Evolutionary conservation across 2,329 filamentous ascomycete genomes (phyloP), one percentile per base, ranked within the genome.

Genomic region (Stromatinia cepivora): DNA sequence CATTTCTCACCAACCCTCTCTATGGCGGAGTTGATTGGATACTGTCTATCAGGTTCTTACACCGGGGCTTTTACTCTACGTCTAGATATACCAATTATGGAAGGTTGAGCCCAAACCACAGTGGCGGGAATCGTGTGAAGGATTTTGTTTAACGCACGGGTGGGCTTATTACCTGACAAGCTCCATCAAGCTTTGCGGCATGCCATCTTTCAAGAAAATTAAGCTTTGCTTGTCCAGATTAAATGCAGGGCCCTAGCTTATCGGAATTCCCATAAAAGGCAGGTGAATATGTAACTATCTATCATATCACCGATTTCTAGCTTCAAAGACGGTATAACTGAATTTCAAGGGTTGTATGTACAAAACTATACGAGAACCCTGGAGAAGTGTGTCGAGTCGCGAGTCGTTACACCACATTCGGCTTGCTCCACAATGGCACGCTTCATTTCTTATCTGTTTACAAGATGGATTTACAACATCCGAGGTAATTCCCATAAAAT

Each of bases 161-260:
- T 25, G 28, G 59, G 59, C 45, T 52, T 63, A 10, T 52, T 63
- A 10, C 8, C n/a, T 52, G 15, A 39, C 9, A 39, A 52, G 61
- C 61, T 39, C 28, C 20, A 42, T 66, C 53, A 46, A 48, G 50
- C 42, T 57, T 66, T 66, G 17, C 22, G 42, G 39, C 31, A 28
- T 36, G 42, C 22, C 22, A 66, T 50, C 39, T 39, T 50, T 22
- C 22, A 52, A 28, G 64, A 59, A 15, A 17, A 31, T 22, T 13
- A 66, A 58, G 52, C 64, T 59, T 58, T 59, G 20, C 52, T 46
- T 57, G 36, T 36, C 63, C 64, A 66, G 50, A 66, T 57, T 31
- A 10, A 25, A 22, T 46, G 28, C 53, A 53, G 64, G 64, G 36
- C 53, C 2, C 9, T 58, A 50, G 25, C n/a, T 58, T 58, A 58